A percentile compares a stretch with the other conserved stretches of the same genome.
Conservation (phyloP, 495 filamentous ascomycete genomes). For the Lichenothelia convexa region DNA sequence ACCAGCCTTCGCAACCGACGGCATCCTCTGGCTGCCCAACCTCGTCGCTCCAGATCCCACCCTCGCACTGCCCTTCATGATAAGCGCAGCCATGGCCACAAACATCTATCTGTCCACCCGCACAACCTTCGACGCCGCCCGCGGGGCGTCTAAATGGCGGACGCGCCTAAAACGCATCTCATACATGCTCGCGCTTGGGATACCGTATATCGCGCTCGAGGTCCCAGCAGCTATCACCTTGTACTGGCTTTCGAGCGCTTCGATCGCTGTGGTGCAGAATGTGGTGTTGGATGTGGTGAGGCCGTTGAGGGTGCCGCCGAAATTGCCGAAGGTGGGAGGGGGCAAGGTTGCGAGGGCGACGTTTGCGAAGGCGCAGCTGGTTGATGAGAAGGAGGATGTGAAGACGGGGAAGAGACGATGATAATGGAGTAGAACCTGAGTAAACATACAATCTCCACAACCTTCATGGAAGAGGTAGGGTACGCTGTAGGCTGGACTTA, state of each 20-base stretch:
- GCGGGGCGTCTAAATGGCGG: no score
- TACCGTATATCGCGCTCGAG: not conserved
- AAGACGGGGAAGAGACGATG: no score
- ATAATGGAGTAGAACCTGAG: no score
- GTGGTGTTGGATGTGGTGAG: conserved; percentile 1
- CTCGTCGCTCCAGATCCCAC: conserved; percentile 52
- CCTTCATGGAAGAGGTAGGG: no score
- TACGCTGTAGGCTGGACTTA: no score
- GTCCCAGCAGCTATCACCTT: conserved; percentile 8
- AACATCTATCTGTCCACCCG: conserved; percentile 17
- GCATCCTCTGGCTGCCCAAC: conserved; percentile 66
- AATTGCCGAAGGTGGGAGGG: no score
- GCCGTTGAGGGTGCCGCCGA: conserved; percentile 2
- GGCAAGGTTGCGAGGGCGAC: no score
- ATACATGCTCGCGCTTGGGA: not conserved
- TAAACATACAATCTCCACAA: no score
- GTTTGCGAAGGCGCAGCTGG: no score
- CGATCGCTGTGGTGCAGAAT: conserved; percentile 2
- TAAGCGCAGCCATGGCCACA: conserved; percentile 31
- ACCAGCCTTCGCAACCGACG: conserved; percentile 43
- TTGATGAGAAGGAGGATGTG: no score
- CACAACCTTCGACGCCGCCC: not conserved
- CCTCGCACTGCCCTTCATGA: conserved; percentile 41
- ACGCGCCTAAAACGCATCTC: not conserved
- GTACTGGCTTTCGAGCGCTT: conserved; percentile 7